Percentiles rank a stretch among this genome's conserved stretches.
Evolutionary conservation across 805 yeast species (phyloP).

Genomic region (Kodamaea kaohsiungensis): DNA sequence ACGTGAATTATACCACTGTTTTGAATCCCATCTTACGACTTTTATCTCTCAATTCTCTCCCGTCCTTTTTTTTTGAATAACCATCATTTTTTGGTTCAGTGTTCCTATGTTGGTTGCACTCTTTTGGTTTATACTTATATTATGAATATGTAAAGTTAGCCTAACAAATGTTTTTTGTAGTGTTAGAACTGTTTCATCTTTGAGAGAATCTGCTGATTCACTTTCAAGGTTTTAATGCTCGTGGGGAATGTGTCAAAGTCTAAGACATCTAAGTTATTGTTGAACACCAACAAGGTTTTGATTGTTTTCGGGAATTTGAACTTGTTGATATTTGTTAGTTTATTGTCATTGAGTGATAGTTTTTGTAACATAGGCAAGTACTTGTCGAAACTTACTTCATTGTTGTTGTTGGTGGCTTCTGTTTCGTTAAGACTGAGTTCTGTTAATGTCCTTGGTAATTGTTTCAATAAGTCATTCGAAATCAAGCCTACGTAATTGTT

Average conservation of each 20-base stretch:
- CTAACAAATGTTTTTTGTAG: not conserved
- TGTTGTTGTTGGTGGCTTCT: not conserved
- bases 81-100: not conserved
- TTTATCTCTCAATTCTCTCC: not conserved
- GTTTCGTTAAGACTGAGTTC: conserved; percentile 10
- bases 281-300: conserved; percentile 5
- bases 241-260: conserved; percentile 2
- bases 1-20: conserved; percentile 9
- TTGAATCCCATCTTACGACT: not conserved
- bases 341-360: conserved; percentile 10
- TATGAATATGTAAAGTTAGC: not conserved
- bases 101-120: not conserved
- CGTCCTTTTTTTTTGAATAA: not conserved
- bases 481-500: conserved; percentile 5
- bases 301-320: conserved; percentile 10
- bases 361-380: conserved; percentile 7
- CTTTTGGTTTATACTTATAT: not conserved
- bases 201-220: not conserved
- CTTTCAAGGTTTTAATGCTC: not conserved
- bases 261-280: conserved; percentile 10
- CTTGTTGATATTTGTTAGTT: conserved; percentile 9
- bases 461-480: not conserved
- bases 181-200: not conserved
- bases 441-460: conserved; percentile 9
- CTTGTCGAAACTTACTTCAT: conserved; percentile 1